These are phyloP conservation scores for Cicer bijugum DNA, from an alignment of 306 rosid genomes.

Conservation along the genomic window DNA sequence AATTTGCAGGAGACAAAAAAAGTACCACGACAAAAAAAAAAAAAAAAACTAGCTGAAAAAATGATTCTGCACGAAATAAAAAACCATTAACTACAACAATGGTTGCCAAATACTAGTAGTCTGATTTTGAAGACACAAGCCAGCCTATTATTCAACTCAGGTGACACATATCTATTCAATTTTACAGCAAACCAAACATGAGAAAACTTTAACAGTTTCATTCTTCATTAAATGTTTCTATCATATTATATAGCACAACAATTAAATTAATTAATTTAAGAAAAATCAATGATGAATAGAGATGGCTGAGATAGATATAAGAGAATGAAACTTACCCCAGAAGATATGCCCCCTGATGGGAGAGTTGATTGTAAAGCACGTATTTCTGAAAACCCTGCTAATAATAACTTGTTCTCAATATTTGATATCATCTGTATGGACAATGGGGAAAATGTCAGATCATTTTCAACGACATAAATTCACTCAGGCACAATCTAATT, in stretches of 20 bases:
- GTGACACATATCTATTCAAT: not conserved
- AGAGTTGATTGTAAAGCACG: constrained; percentile 52
- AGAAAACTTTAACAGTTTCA: not conserved
- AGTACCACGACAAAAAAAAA: not conserved
- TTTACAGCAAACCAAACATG: not conserved
- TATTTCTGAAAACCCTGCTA: constrained; percentile 79
- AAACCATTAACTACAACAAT: constrained; percentile 10
- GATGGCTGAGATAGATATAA: constrained; percentile 1
- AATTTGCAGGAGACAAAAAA: not conserved
- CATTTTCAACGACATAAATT: constrained; percentile 19
- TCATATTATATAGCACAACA: not conserved
- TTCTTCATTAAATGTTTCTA: not conserved
- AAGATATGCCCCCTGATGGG: constrained; percentile 32
- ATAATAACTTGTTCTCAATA: constrained; percentile 64
- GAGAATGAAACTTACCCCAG: constrained; percentile 57
- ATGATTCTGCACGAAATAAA: not conserved
- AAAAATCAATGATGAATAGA: not conserved
- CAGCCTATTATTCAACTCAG: constrained; percentile 16
- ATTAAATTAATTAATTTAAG: not conserved
- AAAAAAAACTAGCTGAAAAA: not conserved
- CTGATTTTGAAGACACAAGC: constrained; percentile 6
- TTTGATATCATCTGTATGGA: constrained; percentile 59
- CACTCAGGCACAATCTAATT: constrained; percentile 11
- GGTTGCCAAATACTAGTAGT: constrained; percentile 11
- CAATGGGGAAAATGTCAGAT: constrained; percentile 37